Conservation (phyloP, 163 green algal species). For the Prototheca wickerhamii region DNA sequence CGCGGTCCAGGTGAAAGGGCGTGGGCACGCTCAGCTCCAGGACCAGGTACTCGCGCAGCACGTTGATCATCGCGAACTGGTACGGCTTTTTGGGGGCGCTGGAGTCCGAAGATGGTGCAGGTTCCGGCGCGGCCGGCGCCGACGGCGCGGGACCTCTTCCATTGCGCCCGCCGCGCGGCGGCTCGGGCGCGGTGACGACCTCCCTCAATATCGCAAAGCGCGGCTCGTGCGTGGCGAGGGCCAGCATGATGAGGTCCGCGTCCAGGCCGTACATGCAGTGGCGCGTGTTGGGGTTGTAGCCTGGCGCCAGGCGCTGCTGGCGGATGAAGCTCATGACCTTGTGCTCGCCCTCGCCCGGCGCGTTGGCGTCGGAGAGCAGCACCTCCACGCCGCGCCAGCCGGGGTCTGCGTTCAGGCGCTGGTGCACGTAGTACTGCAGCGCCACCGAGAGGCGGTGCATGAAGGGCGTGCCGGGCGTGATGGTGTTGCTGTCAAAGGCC, state of each 20-base stretch:
- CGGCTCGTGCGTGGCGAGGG: constrained; percentile 90
- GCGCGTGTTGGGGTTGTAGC: constrained; percentile 70
- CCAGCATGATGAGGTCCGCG: constrained; percentile 95
- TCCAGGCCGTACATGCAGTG: constrained; percentile 87
- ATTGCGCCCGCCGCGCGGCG: neutral
- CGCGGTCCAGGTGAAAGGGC: constrained; percentile 48
- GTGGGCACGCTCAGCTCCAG: constrained; percentile 32
- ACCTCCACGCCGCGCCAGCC: constrained; percentile 86
- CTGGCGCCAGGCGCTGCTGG: constrained; percentile 60
- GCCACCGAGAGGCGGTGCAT: constrained; percentile 83
- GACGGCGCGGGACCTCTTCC: neutral
- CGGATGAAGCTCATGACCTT: constrained; percentile 93
- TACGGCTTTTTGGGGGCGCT: too few relatives aligned
- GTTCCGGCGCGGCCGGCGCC: constrained; percentile 1
- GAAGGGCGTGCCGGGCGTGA: constrained; percentile 95
- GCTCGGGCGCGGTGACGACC: constrained; percentile 23
- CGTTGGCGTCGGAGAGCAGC: constrained; percentile 77
- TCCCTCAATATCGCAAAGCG: constrained; percentile 89
- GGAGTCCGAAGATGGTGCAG: too few relatives aligned
- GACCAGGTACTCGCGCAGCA: constrained; percentile 52
- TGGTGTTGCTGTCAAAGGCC: constrained; percentile 85
- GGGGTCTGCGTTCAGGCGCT: constrained; percentile 78
- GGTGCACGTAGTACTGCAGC: constrained; percentile 95
- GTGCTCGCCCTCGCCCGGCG: constrained; percentile 71
- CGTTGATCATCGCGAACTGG: constrained; percentile 67